Conservation (phyloP, 2,329 filamentous ascomycete genomes). For the Phialophora macrospora region DNA sequence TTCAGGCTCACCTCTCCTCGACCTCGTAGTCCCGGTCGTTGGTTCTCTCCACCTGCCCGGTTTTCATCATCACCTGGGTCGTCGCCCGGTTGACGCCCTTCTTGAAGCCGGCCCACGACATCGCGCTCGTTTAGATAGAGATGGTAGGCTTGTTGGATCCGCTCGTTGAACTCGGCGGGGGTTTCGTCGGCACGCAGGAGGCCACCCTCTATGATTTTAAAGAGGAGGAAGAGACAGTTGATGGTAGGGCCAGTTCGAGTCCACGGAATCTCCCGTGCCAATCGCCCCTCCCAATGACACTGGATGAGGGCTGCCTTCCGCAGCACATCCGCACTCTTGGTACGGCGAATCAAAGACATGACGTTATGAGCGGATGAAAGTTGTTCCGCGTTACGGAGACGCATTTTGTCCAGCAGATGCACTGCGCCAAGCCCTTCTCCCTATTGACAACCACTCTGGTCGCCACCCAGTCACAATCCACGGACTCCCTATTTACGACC, state of each 20-base stretch:
- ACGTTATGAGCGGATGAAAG: background rate
- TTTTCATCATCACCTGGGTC: conserved; percentile 99
- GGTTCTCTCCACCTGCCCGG: conserved; percentile 95
- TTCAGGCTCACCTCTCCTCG: conserved; percentile 72
- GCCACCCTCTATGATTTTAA: conserved; percentile 13
- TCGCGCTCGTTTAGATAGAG: conserved; percentile 26
- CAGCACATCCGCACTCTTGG: background rate
- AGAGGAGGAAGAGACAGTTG: conserved; percentile 15
- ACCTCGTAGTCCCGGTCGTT: conserved; percentile 99
- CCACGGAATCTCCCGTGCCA: background rate
- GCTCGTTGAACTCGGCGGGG: conserved; percentile 18
- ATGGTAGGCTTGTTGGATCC: conserved; percentile 2
- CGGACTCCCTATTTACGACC: background rate
- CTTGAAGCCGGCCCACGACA: conserved; percentile 70
- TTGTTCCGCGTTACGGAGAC: background rate
- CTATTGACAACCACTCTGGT: too few relatives aligned
- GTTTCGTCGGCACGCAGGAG: conserved; percentile 15
- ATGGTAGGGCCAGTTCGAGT: background rate
- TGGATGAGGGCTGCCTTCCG: conserved; percentile 1
- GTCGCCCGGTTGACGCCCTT: conserved; percentile 98
- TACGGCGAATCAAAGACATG: conserved; percentile 1
- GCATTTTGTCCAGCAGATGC: background rate
- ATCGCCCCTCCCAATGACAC: conserved; percentile 1
- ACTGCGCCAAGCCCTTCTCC: background rate
- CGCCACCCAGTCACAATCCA: too few relatives aligned